Percentiles rank a stretch among this genome's conserved stretches.
Evolutionary conservation across 1,284 basidiomycete genomes (phyloP).

Genomic region (Farysia itapuensis): DNA sequence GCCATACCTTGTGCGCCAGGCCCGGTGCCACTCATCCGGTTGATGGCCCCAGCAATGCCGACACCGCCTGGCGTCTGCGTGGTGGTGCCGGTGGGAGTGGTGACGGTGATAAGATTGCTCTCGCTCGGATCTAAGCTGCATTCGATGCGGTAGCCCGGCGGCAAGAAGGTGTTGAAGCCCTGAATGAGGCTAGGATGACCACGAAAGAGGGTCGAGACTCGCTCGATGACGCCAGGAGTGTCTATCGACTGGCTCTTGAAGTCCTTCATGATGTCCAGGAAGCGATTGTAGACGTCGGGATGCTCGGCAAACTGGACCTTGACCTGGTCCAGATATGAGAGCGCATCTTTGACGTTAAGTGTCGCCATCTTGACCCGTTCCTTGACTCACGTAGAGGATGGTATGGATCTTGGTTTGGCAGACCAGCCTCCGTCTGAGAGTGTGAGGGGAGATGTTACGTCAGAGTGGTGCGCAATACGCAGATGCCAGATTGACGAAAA

Average conservation of each 20-base stretch:
- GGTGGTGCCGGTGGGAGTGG: constrained; percentile 80
- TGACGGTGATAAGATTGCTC: constrained; percentile 85
- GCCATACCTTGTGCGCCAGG: constrained; percentile 11
- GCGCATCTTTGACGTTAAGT: constrained; percentile 74
- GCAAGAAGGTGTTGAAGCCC: constrained; percentile 98
- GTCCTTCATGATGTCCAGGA: constrained; percentile 99
- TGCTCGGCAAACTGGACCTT: constrained; percentile 83
- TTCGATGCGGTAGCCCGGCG: constrained; percentile 94
- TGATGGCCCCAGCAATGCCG: constrained; percentile 52
- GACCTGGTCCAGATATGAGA: constrained; percentile 94
- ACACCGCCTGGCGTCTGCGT: constrained; percentile 65
- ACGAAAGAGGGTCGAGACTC: constrained; percentile 91
- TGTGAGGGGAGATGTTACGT: too few relatives aligned
- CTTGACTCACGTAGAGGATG: too few relatives aligned
- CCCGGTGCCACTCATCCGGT: constrained; percentile 49
- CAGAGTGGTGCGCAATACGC: too few relatives aligned
- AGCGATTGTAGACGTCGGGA: constrained; percentile 95
- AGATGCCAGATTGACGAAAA: too few relatives aligned
- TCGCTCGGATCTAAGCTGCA: constrained; percentile 68
- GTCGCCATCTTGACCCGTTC: too few relatives aligned
- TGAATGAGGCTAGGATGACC: constrained; percentile 92
- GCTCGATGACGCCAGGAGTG: constrained; percentile 96
- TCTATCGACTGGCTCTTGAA: constrained; percentile 69
- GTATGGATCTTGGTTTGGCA: too few relatives aligned
- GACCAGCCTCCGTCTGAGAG: too few relatives aligned